These are phyloP conservation scores for Lasiosphaeris hirsuta DNA, from an alignment of 495 filamentous ascomycete species.

Conservation along the genomic window DNA sequence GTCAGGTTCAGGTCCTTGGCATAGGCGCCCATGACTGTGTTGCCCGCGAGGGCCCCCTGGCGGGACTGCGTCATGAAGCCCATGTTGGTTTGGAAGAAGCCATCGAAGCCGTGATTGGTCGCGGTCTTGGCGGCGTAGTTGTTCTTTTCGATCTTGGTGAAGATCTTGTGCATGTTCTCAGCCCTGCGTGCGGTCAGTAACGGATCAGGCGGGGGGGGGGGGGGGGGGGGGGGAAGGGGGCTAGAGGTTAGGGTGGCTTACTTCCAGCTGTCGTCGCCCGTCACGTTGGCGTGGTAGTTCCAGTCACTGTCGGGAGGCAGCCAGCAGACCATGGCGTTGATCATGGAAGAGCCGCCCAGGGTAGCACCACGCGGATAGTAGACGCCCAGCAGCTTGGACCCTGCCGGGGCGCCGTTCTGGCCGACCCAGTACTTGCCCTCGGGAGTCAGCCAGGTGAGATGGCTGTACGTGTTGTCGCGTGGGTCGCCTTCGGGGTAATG, in stretches of 20 bases:
- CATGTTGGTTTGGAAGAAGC: constrained; percentile 38
- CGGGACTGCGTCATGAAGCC: constrained; percentile 25
- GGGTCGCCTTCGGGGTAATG: constrained; percentile 34
- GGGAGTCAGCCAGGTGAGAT: constrained; percentile 33
- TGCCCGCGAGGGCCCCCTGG: constrained; percentile 25
- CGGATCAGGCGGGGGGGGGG: too few species aligned
- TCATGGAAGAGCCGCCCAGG: constrained; percentile 34
- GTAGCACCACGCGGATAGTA: constrained; percentile 37
- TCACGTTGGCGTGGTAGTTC: constrained; percentile 33
- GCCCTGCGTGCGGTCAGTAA: constrained; percentile 15
- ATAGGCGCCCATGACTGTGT: constrained; percentile 29
- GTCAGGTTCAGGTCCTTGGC: constrained; percentile 28
- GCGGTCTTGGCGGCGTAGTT: constrained; percentile 29
- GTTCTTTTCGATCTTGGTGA: constrained; percentile 35
- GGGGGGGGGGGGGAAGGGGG: too few species aligned
- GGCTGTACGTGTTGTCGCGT: constrained; percentile 31
- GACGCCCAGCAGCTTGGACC: constrained; percentile 31
- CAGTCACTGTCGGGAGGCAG: constrained; percentile 36
- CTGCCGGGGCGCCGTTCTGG: constrained; percentile 27
- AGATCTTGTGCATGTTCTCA: constrained; percentile 36
- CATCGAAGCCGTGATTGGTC: constrained; percentile 31
- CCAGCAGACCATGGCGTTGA: constrained; percentile 37
- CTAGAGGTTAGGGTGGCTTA: background rate
- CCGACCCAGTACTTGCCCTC: constrained; percentile 37
- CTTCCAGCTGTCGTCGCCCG: constrained; percentile 34